Evolutionary conservation across 2,329 filamentous ascomycete genomes (phyloP), one percentile per base, ranked within the genome.

Genomic region (Fusarium sp.): DNA sequence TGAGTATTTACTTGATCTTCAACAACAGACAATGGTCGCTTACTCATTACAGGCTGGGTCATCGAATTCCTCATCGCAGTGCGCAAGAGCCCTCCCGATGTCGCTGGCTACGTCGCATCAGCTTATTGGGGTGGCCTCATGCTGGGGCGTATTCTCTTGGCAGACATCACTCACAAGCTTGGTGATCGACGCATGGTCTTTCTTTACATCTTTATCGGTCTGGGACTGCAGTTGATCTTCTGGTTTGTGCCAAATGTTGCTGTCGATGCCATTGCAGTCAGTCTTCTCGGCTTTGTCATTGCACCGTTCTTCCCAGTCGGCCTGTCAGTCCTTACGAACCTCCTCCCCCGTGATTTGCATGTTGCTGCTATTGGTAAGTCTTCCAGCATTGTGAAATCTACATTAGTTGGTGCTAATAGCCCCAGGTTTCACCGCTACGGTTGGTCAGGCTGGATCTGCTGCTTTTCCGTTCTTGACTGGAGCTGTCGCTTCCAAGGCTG

Each of bases 401-500:
- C 36, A 6, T 19, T 7, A 19, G 14, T n/a, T 19, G 8, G 6
- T 28, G 15, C 17, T 52, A 11, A 31, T 36, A 17, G 7, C 10
- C 15, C 6, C 15, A 57, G 53, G 53, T 6, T 57, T 57, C 10
- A 49, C 53, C 19, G 33, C 53, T 7, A 57, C 53, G n/a, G 49
- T 57, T n/a, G 53, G 53, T 11, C 53, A 57, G 21, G 44, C 53
- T 19, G 53, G 53, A n/a, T 57, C 53, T 31, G 53, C 53, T 21
- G 53, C 53, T 11, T 57, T 57, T 13, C 53, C 53, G 9, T 57
- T 57, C 44, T 31, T 57, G 14, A 57, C 44, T 4, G 53, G 53
- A 22, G 53, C 53, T 39, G 31, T 57, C 13, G 44, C 44, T 15
- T 57, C 53, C 36, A 57, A 49, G 15, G 43, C 36, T 11, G 53